Evolutionary conservation across 805 yeast species (phyloP), one percentile per base, ranked within the genome.

Genomic region (Lipomyces sp.): DNA sequence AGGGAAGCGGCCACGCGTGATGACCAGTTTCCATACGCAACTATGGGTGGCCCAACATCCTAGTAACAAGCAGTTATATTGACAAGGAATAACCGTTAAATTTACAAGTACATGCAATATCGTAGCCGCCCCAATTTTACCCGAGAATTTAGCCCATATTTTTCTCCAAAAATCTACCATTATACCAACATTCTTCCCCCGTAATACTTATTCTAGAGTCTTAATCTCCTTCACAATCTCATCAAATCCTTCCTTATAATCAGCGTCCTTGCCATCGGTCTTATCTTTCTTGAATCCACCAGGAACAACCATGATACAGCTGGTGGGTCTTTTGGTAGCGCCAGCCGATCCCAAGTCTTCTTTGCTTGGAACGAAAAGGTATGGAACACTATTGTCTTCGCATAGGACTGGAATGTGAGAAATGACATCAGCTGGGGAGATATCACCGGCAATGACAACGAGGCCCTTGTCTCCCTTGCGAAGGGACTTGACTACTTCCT

Each of bases 281-380:
- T 88, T 57, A 42, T 33, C 32, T 37, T 90, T 85, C 79, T 87
- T 86, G 67, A 93, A 92, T 64, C 97, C 96, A 65, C 97, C 97
- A 74, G 99, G 99, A 63, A 93, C 95, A 74, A 95, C 86, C 92
- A 95, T 91, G 37, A 95, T 97, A 79, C 97, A 93, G 50, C 98
- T 92, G 50, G 99, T 95, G 73, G 99, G 98, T 84, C 99, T 90
- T 84, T 95, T 95, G 65, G 99, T 95, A 69, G 98, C 97, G 77
- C 98, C 98, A 33, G 99, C 99, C 70, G 97, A 90, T 45, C 99
- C 99, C 72, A 95, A 85, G 77, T 95, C 98, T 82, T 95, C 98
- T 81, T 95, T 95, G 60, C 98, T 92, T 75, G 99, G 99, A 70
- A 95, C 86, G 80, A 95, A 95, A 53, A 94, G 85, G 77, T 83